Percentiles rank a stretch among this genome's conserved stretches.
Evolutionary conservation across 192 early-diverging fungal species (phyloP).

Genomic region (Paraglomus occultum): DNA sequence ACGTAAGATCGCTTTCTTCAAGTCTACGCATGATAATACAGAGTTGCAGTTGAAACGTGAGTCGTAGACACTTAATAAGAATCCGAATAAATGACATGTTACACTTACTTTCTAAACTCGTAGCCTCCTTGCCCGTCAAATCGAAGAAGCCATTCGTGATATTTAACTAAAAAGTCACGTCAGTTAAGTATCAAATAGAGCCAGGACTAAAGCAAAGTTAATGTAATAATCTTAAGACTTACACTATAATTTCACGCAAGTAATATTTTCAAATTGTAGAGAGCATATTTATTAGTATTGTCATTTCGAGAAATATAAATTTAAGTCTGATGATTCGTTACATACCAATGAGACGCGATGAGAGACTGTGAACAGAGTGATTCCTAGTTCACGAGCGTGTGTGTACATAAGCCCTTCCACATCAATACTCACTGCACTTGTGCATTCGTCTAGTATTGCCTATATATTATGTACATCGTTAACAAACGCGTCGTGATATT

Average conservation of each 20-base stretch:
- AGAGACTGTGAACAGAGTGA: conserved; percentile 64
- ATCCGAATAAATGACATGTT: not conserved
- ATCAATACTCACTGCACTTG: conserved; percentile 77
- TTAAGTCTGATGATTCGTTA: not conserved
- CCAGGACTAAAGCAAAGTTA: too few relatives aligned
- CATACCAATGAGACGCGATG: conserved; percentile 49
- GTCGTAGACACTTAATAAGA: not conserved
- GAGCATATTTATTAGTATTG: too few relatives aligned
- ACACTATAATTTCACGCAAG: too few relatives aligned
- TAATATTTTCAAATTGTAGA: too few relatives aligned
- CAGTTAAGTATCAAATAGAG: too few relatives aligned
- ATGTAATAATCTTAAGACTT: too few relatives aligned
- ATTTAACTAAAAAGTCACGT: conserved; percentile 33
- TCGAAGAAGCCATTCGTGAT: conserved; percentile 59
- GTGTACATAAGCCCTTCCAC: conserved; percentile 75
- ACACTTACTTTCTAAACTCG: conserved; percentile 53
- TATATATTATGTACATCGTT: conserved; percentile 1
- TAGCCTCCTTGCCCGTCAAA: conserved; percentile 65
- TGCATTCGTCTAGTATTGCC: conserved; percentile 77
- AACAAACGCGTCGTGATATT: not conserved
- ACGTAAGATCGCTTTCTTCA: conserved; percentile 43
- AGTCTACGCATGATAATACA: conserved; percentile 31
- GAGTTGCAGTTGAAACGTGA: not conserved
- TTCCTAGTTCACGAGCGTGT: conserved; percentile 53
- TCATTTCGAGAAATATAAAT: too few relatives aligned